Percentiles rank a stretch among this genome's conserved stretches.
These are phyloP conservation scores for Pleurotus salmoneostramineus DNA, from an alignment of 768 basidiomycete species.

Conservation along the genomic window DNA sequence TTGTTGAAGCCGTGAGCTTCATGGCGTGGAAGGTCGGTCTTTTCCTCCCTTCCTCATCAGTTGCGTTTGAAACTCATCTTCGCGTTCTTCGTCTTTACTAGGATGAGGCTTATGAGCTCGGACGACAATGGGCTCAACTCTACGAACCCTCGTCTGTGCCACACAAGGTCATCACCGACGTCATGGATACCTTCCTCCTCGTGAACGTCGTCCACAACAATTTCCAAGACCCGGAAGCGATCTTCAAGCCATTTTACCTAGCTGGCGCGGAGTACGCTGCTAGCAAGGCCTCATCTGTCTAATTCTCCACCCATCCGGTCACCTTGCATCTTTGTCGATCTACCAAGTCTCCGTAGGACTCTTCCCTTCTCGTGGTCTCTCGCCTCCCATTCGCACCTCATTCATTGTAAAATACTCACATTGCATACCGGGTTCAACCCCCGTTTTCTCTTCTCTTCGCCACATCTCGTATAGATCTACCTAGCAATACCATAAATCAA, in stretches of 20 bases:
- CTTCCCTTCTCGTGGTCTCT: neutral
- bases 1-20: slow-evolving; percentile 96
- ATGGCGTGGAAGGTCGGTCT: slow-evolving; percentile 91
- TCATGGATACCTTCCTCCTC: slow-evolving; percentile 81
- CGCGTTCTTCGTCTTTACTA: slow-evolving; percentile 21
- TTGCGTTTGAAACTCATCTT: neutral
- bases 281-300: slow-evolving; percentile 25
- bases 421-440: slow-evolving; percentile 81
- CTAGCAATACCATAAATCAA: neutral
- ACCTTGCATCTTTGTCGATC: slow-evolving; percentile 7
- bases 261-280: slow-evolving; percentile 61
- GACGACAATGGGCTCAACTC: slow-evolving; percentile 84
- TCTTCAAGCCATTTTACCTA: slow-evolving; percentile 84
- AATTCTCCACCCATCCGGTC: slow-evolving; percentile 11
- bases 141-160: slow-evolving; percentile 78
- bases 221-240: slow-evolving; percentile 79
- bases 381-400: slow-evolving; percentile 14
- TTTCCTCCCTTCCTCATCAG: neutral
- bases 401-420: slow-evolving; percentile 24
- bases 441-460: slow-evolving; percentile 41
- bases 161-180: slow-evolving; percentile 66
- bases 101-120: slow-evolving; percentile 95
- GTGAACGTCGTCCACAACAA: slow-evolving; percentile 98
- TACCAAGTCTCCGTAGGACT: neutral
- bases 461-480: slow-evolving; percentile 15